These are phyloP conservation scores for Gnetum montanum DNA, from an alignment of 75 land plant species.

Conservation along the genomic window DNA sequence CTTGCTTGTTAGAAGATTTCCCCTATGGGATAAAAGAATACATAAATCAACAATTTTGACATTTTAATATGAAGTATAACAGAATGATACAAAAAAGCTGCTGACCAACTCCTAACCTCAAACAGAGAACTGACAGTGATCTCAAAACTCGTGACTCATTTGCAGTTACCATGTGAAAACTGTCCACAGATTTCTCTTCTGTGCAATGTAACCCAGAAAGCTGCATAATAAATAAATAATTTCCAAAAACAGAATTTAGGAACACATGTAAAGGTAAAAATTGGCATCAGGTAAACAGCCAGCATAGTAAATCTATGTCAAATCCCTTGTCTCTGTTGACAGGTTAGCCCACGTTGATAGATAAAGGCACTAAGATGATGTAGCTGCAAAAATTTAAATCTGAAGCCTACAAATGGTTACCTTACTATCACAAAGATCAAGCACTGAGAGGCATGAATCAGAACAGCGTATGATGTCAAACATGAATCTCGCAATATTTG, in stretches of 20 bases:
- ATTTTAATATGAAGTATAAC: background rate
- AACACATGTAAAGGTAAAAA: background rate
- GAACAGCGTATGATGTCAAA: constrained; percentile 25
- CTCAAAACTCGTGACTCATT: constrained; percentile 15
- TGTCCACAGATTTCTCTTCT: background rate
- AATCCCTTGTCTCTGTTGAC: background rate
- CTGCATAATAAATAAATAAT: constrained; percentile 26
- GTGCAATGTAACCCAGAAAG: constrained; percentile 42
- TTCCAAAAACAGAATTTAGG: background rate
- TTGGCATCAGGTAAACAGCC: background rate
- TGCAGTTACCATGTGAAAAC: background rate
- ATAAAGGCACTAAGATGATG: background rate
- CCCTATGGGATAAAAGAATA: constrained; percentile 26
- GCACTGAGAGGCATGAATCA: constrained; percentile 23
- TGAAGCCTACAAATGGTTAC: constrained; percentile 29
- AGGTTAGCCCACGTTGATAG: background rate
- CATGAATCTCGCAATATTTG: constrained; percentile 22
- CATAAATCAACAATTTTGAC: background rate
- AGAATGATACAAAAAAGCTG: background rate
- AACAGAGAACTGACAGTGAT: constrained; percentile 32
- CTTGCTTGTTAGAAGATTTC: constrained; percentile 22
- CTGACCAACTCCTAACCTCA: constrained; percentile 24
- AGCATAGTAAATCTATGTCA: background rate
- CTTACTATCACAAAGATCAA: constrained; percentile 47
- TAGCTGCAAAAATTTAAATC: too few relatives aligned